Evolutionary conservation across 768 basidiomycete genomes (phyloP).

Genomic region (Leccinum disarticulatum): DNA sequence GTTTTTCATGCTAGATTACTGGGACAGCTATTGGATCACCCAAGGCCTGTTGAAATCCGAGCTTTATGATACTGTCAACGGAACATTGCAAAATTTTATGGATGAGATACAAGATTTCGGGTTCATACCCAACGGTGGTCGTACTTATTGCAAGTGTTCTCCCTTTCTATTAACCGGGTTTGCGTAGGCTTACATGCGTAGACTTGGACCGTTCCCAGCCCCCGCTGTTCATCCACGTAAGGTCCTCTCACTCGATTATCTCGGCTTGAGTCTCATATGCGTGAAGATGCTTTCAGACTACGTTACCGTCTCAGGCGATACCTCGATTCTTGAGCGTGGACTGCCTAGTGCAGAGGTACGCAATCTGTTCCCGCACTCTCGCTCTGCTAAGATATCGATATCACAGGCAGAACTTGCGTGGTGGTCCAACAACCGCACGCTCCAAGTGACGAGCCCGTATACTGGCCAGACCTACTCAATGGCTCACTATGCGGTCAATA

Average conservation of each 20-base stretch:
- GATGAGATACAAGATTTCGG: conserved; percentile 83
- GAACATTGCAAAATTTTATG: conserved; percentile 91
- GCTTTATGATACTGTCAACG: conserved; percentile 69
- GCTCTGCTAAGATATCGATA: background rate
- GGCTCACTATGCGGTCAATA: conserved; percentile 74
- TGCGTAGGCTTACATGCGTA: conserved; percentile 24
- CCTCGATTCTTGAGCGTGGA: conserved; percentile 70
- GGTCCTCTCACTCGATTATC: conserved; percentile 10
- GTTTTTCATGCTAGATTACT: conserved; percentile 40
- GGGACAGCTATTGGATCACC: conserved; percentile 84
- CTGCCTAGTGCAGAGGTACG: conserved; percentile 80
- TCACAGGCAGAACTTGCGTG: conserved; percentile 73
- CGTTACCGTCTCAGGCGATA: conserved; percentile 68
- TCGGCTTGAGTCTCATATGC: background rate
- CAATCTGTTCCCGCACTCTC: background rate
- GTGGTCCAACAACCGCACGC: conserved; percentile 77
- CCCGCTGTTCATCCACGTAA: conserved; percentile 79
- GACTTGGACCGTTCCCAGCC: conserved; percentile 92
- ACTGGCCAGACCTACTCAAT: conserved; percentile 65
- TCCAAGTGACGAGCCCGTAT: conserved; percentile 67
- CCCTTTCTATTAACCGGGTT: background rate
- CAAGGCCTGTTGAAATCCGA: conserved; percentile 84
- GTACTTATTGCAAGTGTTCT: conserved; percentile 72
- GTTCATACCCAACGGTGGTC: conserved; percentile 93
- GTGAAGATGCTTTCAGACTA: conserved; percentile 87